Base-by-base conservation (phyloP, 2,329 filamentous ascomycete species). In the Ascomycota sp. region DNA sequence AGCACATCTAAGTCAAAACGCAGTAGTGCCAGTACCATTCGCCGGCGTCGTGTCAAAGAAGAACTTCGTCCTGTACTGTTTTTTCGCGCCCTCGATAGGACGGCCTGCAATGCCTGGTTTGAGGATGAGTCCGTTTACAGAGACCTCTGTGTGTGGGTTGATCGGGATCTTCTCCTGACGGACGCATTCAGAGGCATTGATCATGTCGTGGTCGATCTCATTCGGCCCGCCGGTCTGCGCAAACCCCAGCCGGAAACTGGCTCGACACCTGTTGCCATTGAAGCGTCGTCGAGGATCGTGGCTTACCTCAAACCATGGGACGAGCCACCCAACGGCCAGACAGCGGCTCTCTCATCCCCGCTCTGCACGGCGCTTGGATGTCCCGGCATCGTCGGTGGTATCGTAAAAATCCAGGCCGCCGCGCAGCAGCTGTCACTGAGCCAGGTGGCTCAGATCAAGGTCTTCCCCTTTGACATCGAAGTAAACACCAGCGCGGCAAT, bases 371-470 rank as follows among this genome's bases (percentile, higher is more conserved):
- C 77, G 1, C 62, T 98, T 16, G 75, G 73, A 2, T 72, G 69
- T 34, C 59, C 69, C 29, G 74, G 72, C 2, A 66, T 92, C 34
- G 78, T 92, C 8, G 89, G 89, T 9, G 81, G 83, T 1, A 70
- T 95, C 30, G 68, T 92, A 36, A 82, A 86, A 39, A 64, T 98
- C 25, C 83, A 95, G 48, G 74, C 79, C 8, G 84, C 86, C 1
- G 72, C 80, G 10, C 58, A 66, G 29, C 78, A 76, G 34, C 57
- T 82, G n/a, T 62, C 73, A 6, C 70, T 72, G 37, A 72, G 68
- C 29, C 62, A 69, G 0, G 59, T 81, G 6, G 62, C 65, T 36
- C 58, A 69, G 5, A 56, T 95, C 37, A 84, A 79, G 43, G 60
- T 98, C 2, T 79, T 77, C 36, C 89, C 89, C 0, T 95, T 93